Percentiles rank a stretch among this genome's conserved stretches.
phyloP scores from a whole-genome alignment of 1,139 yeast genomes.

The Magnusiomyces sp. region DNA sequence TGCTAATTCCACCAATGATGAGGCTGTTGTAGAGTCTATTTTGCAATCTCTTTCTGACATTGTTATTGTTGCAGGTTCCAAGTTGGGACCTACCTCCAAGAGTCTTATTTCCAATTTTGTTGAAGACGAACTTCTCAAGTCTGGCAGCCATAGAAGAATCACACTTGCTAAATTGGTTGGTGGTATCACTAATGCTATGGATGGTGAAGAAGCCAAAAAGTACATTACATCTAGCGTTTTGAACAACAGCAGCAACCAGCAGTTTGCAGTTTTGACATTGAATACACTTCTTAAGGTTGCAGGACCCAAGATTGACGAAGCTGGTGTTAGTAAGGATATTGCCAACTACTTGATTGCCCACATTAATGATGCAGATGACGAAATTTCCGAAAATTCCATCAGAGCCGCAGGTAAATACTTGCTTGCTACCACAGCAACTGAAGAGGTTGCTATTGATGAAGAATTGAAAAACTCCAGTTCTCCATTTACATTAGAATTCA shows the following conservation, averaged over 20 bases:
- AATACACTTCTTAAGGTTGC: slow-evolving; percentile 78
- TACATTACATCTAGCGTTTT: slow-evolving; percentile 58
- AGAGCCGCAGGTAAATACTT: slow-evolving; percentile 79
- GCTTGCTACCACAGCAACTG: slow-evolving; percentile 28
- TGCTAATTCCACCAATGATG: slow-evolving; percentile 44
- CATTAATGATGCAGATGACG: slow-evolving; percentile 41
- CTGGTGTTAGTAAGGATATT: slow-evolving; percentile 42
- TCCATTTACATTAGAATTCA: neutral
- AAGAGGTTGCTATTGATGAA: neutral
- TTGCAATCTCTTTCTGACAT: slow-evolving; percentile 79
- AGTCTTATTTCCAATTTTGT: slow-evolving; percentile 62
- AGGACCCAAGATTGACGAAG: slow-evolving; percentile 49
- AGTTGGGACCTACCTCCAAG: slow-evolving; percentile 69
- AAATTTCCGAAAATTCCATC: slow-evolving; percentile 69
- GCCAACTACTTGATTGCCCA: slow-evolving; percentile 43
- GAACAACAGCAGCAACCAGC: slow-evolving; percentile 34
- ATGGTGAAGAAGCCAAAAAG: slow-evolving; percentile 53
- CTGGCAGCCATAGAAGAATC: slow-evolving; percentile 28
- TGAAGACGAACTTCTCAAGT: slow-evolving; percentile 38
- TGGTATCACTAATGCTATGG: slow-evolving; percentile 60
- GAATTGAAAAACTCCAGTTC: neutral
- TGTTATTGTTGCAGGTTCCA: slow-evolving; percentile 68
- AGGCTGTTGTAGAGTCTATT: slow-evolving; percentile 78
- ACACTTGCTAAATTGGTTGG: slow-evolving; percentile 77
- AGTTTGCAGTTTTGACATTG: slow-evolving; percentile 63